phyloP scores from a whole-genome alignment of 371 early-diverging fungal genomes.

The Chytridiales sp. region DNA sequence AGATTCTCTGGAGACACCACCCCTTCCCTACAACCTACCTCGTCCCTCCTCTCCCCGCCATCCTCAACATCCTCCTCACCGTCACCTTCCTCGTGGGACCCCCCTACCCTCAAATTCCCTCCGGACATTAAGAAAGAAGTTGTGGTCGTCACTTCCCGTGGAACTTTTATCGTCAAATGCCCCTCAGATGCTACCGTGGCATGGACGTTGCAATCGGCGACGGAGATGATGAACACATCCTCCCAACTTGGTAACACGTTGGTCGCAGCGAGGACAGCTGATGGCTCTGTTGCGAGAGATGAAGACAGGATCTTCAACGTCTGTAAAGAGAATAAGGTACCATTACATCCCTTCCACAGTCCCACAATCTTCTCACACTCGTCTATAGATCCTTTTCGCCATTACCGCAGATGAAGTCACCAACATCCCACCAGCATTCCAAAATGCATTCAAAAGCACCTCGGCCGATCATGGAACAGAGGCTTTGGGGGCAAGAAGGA shows the following conservation, averaged over 20 bases:
- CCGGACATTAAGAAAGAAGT: slow-evolving; percentile 30
- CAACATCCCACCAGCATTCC: slow-evolving; percentile 29
- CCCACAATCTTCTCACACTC: too few species aligned
- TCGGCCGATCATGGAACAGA: slow-evolving; percentile 5
- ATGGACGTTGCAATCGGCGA: slow-evolving; percentile 25
- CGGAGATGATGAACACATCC: slow-evolving; percentile 26
- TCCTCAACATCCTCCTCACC: too few species aligned
- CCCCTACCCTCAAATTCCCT: too few species aligned
- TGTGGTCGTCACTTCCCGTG: slow-evolving; percentile 25
- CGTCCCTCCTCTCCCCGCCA: too few species aligned
- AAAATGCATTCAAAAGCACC: slow-evolving; percentile 18
- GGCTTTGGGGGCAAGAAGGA: too few species aligned
- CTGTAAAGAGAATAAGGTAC: slow-evolving; percentile 29
- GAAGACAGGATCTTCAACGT: slow-evolving; percentile 22
- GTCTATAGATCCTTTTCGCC: slow-evolving; percentile 30
- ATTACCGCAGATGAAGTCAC: slow-evolving; percentile 29
- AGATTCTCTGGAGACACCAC: too few species aligned
- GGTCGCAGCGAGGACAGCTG: slow-evolving; percentile 26
- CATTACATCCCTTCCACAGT: not conserved
- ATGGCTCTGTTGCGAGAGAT: slow-evolving; percentile 21
- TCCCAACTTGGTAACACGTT: too few species aligned
- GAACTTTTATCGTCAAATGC: slow-evolving; percentile 29
- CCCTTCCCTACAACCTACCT: too few species aligned
- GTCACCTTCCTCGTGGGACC: too few species aligned
- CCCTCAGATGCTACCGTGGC: slow-evolving; percentile 20